Base-by-base conservation (phyloP, 179 eudicot species). In the Spinacia oleracea region DNA sequence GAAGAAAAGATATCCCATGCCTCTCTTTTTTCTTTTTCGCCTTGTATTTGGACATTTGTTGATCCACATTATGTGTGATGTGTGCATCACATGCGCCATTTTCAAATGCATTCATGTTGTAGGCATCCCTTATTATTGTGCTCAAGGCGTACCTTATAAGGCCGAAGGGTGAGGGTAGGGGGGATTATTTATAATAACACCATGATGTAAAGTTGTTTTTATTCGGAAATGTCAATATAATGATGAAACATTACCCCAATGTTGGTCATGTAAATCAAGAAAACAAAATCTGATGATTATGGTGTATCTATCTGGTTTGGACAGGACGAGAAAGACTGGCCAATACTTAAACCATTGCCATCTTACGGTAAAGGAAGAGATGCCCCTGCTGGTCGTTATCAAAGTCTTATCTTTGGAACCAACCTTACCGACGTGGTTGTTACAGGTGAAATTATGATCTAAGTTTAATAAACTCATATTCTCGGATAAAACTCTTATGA, bases 311-410 rank as follows among this genome's bases (percentile, higher is more conserved):
- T 75, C 9, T 70, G n/a, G 1, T 23, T 20, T 66, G 60, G 51
- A 45, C 75, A 84, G 82, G 70, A 65, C 77, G 87, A 86, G 65
- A 71, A 81, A 3, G 97, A 91, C 20, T 92, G 70, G 66, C 90
- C 91, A 34, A 50, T 90, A 15, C 80, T 90, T 18, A 78, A 70
- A 15, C 93, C 91, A 32, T 76, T 92, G 83, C 93, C 94, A 38
- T 92, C 97, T 9, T 92, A 92, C n/a, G 97, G 97, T 15, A 77
- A 80, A 82, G 93, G 97, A 81, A 89, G 93, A 86, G 97, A 91
- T 48, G 90, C 77, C 14, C 85, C 83, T 3, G 94, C 88, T 34
- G 89, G 87, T 40, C 89, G 97, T 63, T 92, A 74, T 50, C 78
- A 79, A 73, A 91, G 95, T 72, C 88, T 92, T 56, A 88, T 92